Evolutionary conservation across 805 yeast species (phyloP).

Genomic region (Nakazawaea ishiwadae): DNA sequence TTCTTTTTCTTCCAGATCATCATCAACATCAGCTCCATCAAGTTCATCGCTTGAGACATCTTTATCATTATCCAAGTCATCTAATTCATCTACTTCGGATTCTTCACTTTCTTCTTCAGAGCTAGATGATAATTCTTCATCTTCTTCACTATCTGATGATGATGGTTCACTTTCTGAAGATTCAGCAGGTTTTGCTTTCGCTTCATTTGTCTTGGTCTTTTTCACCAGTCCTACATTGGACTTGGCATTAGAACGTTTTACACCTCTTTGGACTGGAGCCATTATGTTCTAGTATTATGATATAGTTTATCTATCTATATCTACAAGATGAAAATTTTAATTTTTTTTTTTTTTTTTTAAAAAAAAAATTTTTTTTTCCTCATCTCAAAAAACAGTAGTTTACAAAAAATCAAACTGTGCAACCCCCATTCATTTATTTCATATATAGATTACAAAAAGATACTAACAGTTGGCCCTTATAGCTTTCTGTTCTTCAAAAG

Average conservation of each 20-base stretch:
- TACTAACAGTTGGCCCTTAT: neutral
- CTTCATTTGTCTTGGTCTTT: constrained; percentile 7
- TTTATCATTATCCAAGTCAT: constrained; percentile 13
- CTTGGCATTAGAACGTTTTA: constrained; percentile 2
- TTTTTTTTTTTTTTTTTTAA: constrained; percentile 1
- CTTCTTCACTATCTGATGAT: constrained; percentile 4
- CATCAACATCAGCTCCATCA: constrained; percentile 24
- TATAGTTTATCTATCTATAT: constrained; percentile 1
- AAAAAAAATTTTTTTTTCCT: constrained; percentile 1
- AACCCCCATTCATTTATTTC: too few species aligned
- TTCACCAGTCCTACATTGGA: neutral
- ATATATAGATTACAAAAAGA: neutral
- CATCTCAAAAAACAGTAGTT: constrained; percentile 7
- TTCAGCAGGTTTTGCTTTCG: constrained; percentile 2
- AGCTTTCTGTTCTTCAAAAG: neutral
- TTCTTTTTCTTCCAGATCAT: constrained; percentile 22
- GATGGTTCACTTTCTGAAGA: constrained; percentile 7
- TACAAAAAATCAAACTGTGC: too few species aligned
- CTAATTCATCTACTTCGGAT: constrained; percentile 26
- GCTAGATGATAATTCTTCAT: neutral
- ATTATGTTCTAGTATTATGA: too few species aligned
- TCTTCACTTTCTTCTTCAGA: constrained; percentile 15
- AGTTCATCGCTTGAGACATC: constrained; percentile 16
- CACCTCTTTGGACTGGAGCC: constrained; percentile 8
- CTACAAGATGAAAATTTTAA: constrained; percentile 8